These are phyloP conservation scores for Ceriops zippeliana DNA, from an alignment of 345 rosid genomes.

Conservation along the genomic window DNA sequence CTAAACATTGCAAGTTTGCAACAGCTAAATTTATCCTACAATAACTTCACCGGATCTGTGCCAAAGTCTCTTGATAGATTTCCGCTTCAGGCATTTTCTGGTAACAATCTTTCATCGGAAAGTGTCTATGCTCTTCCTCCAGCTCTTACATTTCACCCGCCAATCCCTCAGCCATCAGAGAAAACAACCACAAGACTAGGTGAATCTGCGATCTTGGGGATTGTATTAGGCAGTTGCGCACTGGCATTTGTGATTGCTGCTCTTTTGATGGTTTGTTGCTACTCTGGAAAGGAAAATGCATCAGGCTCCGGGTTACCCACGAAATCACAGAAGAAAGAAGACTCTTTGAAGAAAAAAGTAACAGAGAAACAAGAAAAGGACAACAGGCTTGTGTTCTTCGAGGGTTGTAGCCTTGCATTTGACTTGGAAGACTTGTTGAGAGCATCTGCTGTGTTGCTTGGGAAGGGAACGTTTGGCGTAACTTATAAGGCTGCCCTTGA, in stretches of 20 bases:
- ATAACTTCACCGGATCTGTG: slow-evolving; percentile 18
- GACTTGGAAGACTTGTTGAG: slow-evolving; percentile 34
- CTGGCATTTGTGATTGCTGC: slow-evolving; percentile 19
- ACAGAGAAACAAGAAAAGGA: slow-evolving; percentile 15
- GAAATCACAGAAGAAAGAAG: slow-evolving; percentile 18
- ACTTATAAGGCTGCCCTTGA: slow-evolving; percentile 35
- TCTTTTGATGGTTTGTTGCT: slow-evolving; percentile 17
- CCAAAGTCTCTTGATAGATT: slow-evolving; percentile 23
- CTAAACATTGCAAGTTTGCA: slow-evolving; percentile 23
- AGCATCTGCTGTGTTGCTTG: slow-evolving; percentile 35
- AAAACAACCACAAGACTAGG: slow-evolving; percentile 16
- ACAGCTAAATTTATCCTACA: slow-evolving; percentile 20
- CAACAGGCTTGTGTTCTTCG: slow-evolving; percentile 29
- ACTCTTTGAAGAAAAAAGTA: slow-evolving; percentile 8
- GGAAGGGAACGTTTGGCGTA: slow-evolving; percentile 30
- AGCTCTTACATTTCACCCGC: slow-evolving; percentile 23
- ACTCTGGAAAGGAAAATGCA: slow-evolving; percentile 12
- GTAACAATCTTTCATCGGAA: slow-evolving; percentile 22
- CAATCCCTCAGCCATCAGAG: slow-evolving; percentile 19
- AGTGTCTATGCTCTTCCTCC: slow-evolving; percentile 18
- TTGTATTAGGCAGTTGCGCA: slow-evolving; percentile 20
- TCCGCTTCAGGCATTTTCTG: slow-evolving; percentile 24
- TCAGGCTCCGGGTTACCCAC: slow-evolving; percentile 8
- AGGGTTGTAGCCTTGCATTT: slow-evolving; percentile 33
- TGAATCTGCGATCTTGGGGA: slow-evolving; percentile 26